phyloP scores from a whole-genome alignment of 192 early-diverging fungal genomes.

The Backusella circina region DNA sequence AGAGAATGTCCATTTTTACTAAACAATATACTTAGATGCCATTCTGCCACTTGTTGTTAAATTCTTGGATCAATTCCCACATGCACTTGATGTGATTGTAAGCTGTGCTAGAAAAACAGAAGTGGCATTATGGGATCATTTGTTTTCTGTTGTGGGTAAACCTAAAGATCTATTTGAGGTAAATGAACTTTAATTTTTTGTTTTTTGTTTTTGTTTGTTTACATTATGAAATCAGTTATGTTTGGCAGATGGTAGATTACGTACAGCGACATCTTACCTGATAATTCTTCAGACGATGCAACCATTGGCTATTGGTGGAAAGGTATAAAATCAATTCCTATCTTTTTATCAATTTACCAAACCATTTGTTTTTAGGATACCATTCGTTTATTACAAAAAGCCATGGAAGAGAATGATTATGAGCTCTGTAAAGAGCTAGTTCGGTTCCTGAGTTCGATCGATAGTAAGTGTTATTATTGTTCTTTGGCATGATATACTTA shows the following conservation, averaged over 20 bases:
- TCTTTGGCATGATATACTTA: not conserved
- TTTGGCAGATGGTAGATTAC: conserved; percentile 59
- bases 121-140: conserved; percentile 82
- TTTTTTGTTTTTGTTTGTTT: conserved; percentile 1
- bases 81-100: conserved; percentile 84
- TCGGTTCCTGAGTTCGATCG: conserved; percentile 74
- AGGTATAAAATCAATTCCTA: no score
- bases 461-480: conserved; percentile 49
- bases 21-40: conserved; percentile 35
- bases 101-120: conserved; percentile 98
- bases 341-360: no score
- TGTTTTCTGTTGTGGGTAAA: conserved; percentile 85
- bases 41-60: conserved; percentile 68
- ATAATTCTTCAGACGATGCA: conserved; percentile 92
- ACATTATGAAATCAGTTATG: conserved; percentile 48
- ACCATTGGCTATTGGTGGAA: conserved; percentile 56
- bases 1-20: no score
- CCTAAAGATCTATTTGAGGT: conserved; percentile 83
- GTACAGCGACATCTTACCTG: conserved; percentile 89
- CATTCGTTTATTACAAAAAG: conserved; percentile 65
- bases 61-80: conserved; percentile 79
- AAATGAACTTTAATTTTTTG: conserved; percentile 10
- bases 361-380: conserved; percentile 49
- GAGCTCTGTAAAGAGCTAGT: conserved; percentile 79
- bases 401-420: conserved; percentile 73